Percentiles rank a stretch among this genome's conserved stretches.
phyloP scores from a whole-genome alignment of 2,329 filamentous ascomycete species.

The Clarireedia sp. region DNA sequence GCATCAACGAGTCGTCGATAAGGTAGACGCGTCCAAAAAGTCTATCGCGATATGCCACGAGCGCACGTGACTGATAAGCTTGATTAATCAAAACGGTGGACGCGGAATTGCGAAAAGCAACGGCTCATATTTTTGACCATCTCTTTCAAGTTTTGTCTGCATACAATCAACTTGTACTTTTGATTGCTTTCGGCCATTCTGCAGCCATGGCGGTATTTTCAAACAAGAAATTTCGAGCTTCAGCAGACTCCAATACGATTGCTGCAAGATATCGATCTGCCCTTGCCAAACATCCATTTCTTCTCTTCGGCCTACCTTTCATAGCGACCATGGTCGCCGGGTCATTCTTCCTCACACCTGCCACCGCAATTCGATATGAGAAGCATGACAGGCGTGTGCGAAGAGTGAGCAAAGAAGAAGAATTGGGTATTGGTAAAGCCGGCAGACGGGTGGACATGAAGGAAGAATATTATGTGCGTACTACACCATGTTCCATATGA shows the following conservation, averaged over 20 bases:
- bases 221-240: slow-evolving; percentile 61
- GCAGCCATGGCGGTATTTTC: slow-evolving; percentile 53
- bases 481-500: neutral
- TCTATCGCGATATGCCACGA: neutral
- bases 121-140: neutral
- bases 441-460: slow-evolving; percentile 68
- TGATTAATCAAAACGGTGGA: neutral
- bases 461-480: slow-evolving; percentile 79
- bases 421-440: slow-evolving; percentile 67
- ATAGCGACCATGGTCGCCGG: slow-evolving; percentile 82
- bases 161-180: neutral
- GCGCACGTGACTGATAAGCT: neutral
- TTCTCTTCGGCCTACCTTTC: slow-evolving; percentile 91
- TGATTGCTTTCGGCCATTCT: neutral
- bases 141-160: neutral
- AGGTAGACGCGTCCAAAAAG: neutral
- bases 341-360: slow-evolving; percentile 89
- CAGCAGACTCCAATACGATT: slow-evolving; percentile 58
- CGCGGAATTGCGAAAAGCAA: neutral
- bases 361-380: slow-evolving; percentile 89
- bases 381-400: slow-evolving; percentile 83
- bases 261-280: slow-evolving; percentile 68
- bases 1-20: neutral
- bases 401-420: slow-evolving; percentile 78
- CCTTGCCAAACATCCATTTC: slow-evolving; percentile 75